Evolutionary conservation across 2,329 filamentous ascomycete species (phyloP).

Genomic region (Trichoderma endophyticum): DNA sequence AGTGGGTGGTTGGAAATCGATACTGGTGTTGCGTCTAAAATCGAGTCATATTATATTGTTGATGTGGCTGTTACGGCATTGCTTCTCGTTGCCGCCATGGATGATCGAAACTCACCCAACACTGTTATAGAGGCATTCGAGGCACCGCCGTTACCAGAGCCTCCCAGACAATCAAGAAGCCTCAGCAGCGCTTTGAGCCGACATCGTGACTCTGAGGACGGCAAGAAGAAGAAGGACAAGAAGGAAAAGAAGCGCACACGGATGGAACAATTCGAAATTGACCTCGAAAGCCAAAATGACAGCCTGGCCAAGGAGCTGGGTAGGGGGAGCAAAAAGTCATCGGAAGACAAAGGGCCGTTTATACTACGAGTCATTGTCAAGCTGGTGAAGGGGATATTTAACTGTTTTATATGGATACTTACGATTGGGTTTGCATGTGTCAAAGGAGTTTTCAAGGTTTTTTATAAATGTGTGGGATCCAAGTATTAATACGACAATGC

Average conservation of each 20-base stretch:
- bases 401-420: slow-evolving; percentile 56
- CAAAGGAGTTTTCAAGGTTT: slow-evolving; percentile 46
- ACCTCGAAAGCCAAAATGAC: slow-evolving; percentile 60
- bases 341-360: slow-evolving; percentile 50
- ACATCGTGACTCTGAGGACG: slow-evolving; percentile 27
- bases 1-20: slow-evolving; percentile 60
- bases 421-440: slow-evolving; percentile 55
- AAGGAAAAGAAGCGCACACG: slow-evolving; percentile 34
- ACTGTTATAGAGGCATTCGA: slow-evolving; percentile 52
- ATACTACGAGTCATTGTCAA: slow-evolving; percentile 48
- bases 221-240: slow-evolving; percentile 50
- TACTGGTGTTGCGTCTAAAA: slow-evolving; percentile 56
- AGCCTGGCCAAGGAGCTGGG: slow-evolving; percentile 36
- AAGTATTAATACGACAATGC: slow-evolving; percentile 35
- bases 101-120: slow-evolving; percentile 46
- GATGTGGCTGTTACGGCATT: slow-evolving; percentile 61
- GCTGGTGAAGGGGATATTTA: slow-evolving; percentile 52
- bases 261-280: slow-evolving; percentile 57
- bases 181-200: slow-evolving; percentile 31
- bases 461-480: slow-evolving; percentile 50
- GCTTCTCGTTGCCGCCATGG: slow-evolving; percentile 55
- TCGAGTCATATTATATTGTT: slow-evolving; percentile 59
- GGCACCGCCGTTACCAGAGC: slow-evolving; percentile 47
- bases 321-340: slow-evolving; percentile 38
- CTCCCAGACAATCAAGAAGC: slow-evolving; percentile 27